Evolutionary conservation across 2,329 filamentous ascomycete species (phyloP).

Genomic region (Phoma sp.): DNA sequence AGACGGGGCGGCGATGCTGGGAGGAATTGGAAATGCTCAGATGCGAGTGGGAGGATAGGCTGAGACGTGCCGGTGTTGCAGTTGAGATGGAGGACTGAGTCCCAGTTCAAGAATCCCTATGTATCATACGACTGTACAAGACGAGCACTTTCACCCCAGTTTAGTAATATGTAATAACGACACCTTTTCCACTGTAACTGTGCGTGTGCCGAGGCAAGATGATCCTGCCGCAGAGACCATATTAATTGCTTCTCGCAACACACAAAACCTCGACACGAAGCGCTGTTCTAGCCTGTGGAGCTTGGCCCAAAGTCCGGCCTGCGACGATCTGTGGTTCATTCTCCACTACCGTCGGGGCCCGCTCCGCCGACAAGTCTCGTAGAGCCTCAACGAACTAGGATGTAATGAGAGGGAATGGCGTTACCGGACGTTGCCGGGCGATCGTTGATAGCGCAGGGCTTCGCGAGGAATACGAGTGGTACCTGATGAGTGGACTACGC

Average conservation of each 20-base stretch:
- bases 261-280: too few relatives aligned
- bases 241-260: too few relatives aligned
- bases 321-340: background rate
- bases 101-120: background rate
- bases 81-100: conserved; percentile 37
- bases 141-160: background rate
- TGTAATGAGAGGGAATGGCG: background rate
- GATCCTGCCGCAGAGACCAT: too few relatives aligned
- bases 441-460: too few relatives aligned
- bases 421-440: too few relatives aligned
- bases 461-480: background rate
- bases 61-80: conserved; percentile 48
- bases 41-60: conserved; percentile 62
- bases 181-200: background rate
- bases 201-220: too few relatives aligned
- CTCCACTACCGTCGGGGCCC: conserved; percentile 2
- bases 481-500: background rate
- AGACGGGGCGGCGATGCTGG: conserved; percentile 68
- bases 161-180: conserved; percentile 1
- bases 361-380: conserved; percentile 2
- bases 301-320: background rate
- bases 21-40: conserved; percentile 74
- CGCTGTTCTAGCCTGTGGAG: background rate
- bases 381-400: conserved; percentile 2
- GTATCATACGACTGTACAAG: background rate